phyloP scores from a whole-genome alignment of 306 rosid species.

The Quercus parvula region DNA sequence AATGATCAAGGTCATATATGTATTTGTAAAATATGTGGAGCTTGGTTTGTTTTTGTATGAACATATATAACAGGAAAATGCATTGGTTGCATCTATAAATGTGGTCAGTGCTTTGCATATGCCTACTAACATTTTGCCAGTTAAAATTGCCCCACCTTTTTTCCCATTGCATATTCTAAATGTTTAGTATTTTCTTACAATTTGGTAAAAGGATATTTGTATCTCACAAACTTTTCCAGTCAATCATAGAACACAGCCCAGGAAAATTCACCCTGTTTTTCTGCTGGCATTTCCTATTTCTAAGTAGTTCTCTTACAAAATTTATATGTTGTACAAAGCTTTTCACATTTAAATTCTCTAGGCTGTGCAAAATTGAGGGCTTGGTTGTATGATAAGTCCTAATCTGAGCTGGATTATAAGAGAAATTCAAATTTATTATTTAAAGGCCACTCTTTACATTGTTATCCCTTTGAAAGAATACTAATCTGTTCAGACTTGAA shows the following conservation, averaged over 20 bases:
- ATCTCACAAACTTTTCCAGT: neutral
- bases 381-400: neutral
- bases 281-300: neutral
- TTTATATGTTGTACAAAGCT: neutral
- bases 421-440: neutral
- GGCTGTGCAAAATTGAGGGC: neutral
- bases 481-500: neutral
- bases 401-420: neutral
- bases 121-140: neutral
- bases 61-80: neutral
- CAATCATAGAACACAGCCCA: neutral
- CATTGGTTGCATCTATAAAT: neutral
- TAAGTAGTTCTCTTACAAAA: neutral
- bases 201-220: neutral
- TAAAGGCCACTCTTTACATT: neutral
- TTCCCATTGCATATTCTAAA: neutral
- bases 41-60: neutral
- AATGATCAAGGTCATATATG: neutral
- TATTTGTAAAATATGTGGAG: neutral
- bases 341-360: neutral
- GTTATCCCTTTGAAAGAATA: neutral
- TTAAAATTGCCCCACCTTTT: neutral
- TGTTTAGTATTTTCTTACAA: neutral
- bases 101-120: neutral
- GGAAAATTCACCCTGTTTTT: neutral